Evolutionary conservation across 192 early-diverging fungal genomes (phyloP), one percentile per base, ranked within the genome.

Genomic region (Allomyces javanicus): DNA sequence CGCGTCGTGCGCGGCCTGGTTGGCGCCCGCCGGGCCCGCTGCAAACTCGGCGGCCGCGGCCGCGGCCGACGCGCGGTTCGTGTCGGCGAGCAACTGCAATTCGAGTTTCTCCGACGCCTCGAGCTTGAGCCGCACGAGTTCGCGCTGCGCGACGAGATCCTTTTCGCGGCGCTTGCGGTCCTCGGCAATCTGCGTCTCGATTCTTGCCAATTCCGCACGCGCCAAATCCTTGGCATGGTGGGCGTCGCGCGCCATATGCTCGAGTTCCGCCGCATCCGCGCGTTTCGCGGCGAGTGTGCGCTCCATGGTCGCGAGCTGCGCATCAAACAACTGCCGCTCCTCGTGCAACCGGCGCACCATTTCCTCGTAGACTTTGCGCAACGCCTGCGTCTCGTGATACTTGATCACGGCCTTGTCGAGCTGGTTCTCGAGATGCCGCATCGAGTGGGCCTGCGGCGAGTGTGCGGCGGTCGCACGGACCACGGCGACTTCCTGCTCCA

Each of bases 331-430:
- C 55, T 83, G 72, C 17, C 81, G 71, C 64, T 84, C 83, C 25
- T 83, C 83, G 69, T 84, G 83, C 27, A 84, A 71, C 23, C 74
- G 58, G 65, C 81, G 76, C 33, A 80, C 76, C 67, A 84, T 84
- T 62, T 77, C 72, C 67, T 84, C 83, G 68, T 84, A 84, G 0
- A 77, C 81, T 68, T 83, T 84, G 24, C 75, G 71, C 40, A 84
- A 76, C 1, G 83, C 77, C 63, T 83, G 83, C 1, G 83, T 78
- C 67, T 84, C 83, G 69, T 84, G 81, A 72, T 81, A 84, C 66
- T 84, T 84, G 68, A 83, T 84, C 67, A 76, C 75, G 25, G 81
- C 81, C 67, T 83, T 84, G 70, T 84, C 83, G 2, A 84, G 71
- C 9, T 79, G 45, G 70, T 83, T 84, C 65, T 84, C 81, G 4